Evolutionary conservation across 768 basidiomycete species (phyloP).

Genomic region (Lentinula detonsa): DNA sequence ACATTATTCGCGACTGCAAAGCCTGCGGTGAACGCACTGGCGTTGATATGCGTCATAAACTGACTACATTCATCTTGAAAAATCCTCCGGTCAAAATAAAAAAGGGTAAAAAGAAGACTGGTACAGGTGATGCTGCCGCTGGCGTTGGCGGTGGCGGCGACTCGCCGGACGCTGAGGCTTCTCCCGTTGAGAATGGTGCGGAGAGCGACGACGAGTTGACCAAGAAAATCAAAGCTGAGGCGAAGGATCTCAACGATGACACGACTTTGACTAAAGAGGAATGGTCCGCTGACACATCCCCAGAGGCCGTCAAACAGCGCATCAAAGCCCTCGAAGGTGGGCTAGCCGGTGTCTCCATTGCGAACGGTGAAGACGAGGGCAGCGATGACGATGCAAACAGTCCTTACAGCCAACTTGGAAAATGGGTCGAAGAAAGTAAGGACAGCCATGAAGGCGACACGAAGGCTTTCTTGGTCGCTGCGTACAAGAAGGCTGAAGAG

Average conservation of each 20-base stretch:
- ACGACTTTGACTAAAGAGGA: constrained; percentile 62
- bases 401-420: constrained; percentile 78
- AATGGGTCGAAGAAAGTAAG: constrained; percentile 77
- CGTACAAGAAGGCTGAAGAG: constrained; percentile 88
- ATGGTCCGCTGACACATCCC: constrained; percentile 90
- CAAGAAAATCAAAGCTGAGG: constrained; percentile 88
- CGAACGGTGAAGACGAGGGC: constrained; percentile 62
- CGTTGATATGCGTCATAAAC: constrained; percentile 95
- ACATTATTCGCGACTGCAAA: constrained; percentile 95
- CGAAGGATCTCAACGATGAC: constrained; percentile 65
- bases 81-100: constrained; percentile 90
- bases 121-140: constrained; percentile 40
- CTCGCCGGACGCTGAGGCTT: constrained; percentile 33
- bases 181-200: constrained; percentile 43
- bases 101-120: constrained; percentile 62
- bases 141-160: constrained; percentile 37
- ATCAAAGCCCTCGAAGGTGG: constrained; percentile 61
- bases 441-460: constrained; percentile 34
- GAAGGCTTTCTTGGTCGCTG: constrained; percentile 53
- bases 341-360: constrained; percentile 46
- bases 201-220: constrained; percentile 88
- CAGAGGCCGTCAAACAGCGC: constrained; percentile 82
- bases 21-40: constrained; percentile 92
- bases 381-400: constrained; percentile 85
- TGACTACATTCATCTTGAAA: constrained; percentile 94